phyloP scores from a whole-genome alignment of 2,329 filamentous ascomycete species.

The Apiospora marii region DNA sequence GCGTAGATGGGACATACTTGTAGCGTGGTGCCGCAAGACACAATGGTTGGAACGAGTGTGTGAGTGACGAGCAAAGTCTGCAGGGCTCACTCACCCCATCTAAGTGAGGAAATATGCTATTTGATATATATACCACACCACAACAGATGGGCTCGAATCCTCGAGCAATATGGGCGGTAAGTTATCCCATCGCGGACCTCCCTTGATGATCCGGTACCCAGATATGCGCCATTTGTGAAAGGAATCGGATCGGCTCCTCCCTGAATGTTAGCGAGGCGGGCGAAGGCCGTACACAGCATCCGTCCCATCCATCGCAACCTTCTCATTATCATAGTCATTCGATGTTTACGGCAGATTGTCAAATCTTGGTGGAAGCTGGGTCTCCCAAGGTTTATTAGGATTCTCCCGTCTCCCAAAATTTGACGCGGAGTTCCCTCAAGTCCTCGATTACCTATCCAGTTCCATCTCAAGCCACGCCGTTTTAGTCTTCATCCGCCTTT shows the following conservation, averaged over 20 bases:
- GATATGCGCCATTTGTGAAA: neutral
- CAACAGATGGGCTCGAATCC: neutral
- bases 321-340: neutral
- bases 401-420: neutral
- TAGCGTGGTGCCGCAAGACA: neutral
- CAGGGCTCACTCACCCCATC: neutral
- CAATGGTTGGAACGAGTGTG: neutral
- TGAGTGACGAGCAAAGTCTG: slow-evolving; percentile 21
- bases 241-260: slow-evolving; percentile 1
- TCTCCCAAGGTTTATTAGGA: neutral
- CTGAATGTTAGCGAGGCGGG: neutral
- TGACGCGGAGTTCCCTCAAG: neutral
- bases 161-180: neutral
- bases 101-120: neutral
- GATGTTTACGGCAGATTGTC: neutral
- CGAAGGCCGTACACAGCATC: neutral
- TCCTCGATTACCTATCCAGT: neutral
- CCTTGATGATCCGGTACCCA: neutral
- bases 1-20: slow-evolving; percentile 21
- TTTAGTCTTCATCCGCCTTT: neutral
- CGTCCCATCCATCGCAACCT: neutral
- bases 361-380: neutral
- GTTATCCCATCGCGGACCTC: neutral
- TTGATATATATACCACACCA: neutral
- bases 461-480: neutral